phyloP scores from a whole-genome alignment of 225 moss, liverwort and hornwort genomes.

The Physcomitrium patens region DNA sequence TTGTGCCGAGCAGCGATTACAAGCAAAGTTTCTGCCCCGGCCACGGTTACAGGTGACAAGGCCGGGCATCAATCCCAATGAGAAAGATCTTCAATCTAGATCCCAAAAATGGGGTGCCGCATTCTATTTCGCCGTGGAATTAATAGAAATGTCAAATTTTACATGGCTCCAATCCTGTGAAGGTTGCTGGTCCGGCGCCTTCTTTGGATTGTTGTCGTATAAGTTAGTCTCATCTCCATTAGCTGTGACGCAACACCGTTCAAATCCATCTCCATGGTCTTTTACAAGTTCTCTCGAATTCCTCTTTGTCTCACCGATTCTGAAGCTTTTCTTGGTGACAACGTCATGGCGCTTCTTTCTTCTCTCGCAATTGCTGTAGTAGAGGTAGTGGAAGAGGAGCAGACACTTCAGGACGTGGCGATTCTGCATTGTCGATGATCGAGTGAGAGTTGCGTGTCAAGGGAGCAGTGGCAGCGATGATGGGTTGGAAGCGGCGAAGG shows the following conservation, averaged over 20 bases:
- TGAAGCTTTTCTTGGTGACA: background rate
- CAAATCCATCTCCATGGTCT: background rate
- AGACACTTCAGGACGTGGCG: constrained; percentile 3
- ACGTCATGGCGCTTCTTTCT: constrained; percentile 22
- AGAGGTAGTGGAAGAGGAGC: background rate
- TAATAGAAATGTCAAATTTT: constrained; percentile 12
- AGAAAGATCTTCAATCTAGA: background rate
- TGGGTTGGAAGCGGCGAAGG: constrained; percentile 28
- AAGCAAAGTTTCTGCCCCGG: background rate
- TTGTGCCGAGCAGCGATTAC: background rate
- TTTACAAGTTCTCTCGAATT: constrained; percentile 7
- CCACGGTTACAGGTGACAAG: constrained; percentile 22
- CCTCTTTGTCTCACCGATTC: constrained; percentile 14
- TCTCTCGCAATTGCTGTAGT: constrained; percentile 12
- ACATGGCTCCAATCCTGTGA: background rate
- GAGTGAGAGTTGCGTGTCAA: background rate
- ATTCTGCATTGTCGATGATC: constrained; percentile 25
- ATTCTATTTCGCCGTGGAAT: background rate
- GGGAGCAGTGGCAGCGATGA: constrained; percentile 17
- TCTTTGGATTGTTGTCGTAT: too few relatives aligned
- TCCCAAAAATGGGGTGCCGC: background rate
- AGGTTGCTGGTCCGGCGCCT: too few relatives aligned
- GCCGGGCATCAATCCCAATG: background rate
- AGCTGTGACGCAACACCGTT: background rate
- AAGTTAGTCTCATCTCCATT: background rate